Conservation (phyloP, 1,139 yeast genomes). For the Sugiyamaella sp. region DNA sequence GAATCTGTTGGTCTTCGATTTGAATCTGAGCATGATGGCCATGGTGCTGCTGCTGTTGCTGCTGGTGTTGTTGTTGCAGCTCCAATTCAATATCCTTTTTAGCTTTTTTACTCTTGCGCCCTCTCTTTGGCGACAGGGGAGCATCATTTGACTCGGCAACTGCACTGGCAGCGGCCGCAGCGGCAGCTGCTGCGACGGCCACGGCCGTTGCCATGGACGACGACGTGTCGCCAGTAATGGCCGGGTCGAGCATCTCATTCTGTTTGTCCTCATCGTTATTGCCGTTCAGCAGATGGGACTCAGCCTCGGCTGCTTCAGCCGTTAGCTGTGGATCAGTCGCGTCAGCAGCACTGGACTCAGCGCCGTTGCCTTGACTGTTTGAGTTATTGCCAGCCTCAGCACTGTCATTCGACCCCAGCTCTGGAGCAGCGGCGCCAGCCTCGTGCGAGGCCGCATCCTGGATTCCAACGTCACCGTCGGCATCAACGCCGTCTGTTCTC, state of each 20-base stretch:
- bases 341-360: neutral
- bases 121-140: slow-evolving; percentile 8
- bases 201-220: neutral
- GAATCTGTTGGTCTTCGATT: slow-evolving; percentile 1
- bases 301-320: slow-evolving; percentile 14
- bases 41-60: neutral
- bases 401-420: no score
- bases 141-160: neutral
- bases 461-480: neutral
- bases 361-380: no score
- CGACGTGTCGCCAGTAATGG: slow-evolving; percentile 13
- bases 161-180: slow-evolving; percentile 6
- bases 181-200: slow-evolving; percentile 2
- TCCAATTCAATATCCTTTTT: slow-evolving; percentile 5
- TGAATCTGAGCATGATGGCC: neutral
- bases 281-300: slow-evolving; percentile 8
- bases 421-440: no score
- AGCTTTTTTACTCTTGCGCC: neutral
- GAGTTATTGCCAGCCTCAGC: neutral
- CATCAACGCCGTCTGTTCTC: neutral
- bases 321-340: neutral
- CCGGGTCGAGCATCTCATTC: slow-evolving; percentile 14
- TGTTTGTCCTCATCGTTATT: neutral
- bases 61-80: neutral
- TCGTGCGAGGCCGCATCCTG: no score